These are phyloP conservation scores for Luzula sylvatica DNA, from an alignment of 176 grass and related monocot species.

Conservation along the genomic window DNA sequence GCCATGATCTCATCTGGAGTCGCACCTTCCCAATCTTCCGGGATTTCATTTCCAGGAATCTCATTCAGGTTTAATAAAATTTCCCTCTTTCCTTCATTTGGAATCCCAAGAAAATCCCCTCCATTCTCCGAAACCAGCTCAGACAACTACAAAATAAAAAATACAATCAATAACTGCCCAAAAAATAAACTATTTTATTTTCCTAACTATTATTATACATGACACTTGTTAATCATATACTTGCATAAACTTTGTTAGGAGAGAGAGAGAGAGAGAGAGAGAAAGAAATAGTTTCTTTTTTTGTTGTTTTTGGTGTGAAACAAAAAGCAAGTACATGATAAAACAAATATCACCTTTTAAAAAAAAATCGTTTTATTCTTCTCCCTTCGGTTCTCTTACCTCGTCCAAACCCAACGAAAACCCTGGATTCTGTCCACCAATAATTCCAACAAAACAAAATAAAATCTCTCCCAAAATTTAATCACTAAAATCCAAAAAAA, in stretches of 20 bases:
- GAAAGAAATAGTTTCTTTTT: no score
- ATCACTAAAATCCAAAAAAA: constrained; percentile 20
- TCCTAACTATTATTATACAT: no score
- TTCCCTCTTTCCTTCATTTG: constrained; percentile 48
- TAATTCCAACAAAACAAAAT: background rate
- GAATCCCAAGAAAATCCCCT: constrained; percentile 58
- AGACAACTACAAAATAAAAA: constrained; percentile 50
- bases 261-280: no score
- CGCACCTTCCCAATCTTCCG: constrained; percentile 79
- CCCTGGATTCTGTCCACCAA: background rate
- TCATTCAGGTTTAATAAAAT: constrained; percentile 65
- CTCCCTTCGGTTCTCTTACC: no score
- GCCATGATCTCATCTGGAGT: constrained; percentile 80
- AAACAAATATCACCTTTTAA: no score
- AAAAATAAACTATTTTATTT: no score
- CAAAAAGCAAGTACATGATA: no score
- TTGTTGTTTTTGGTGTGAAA: no score
- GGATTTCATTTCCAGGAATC: constrained; percentile 43
- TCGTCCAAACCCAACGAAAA: no score
- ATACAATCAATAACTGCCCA: background rate
- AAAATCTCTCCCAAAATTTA: background rate
- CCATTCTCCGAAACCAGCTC: constrained; percentile 78
- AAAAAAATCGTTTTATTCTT: no score
- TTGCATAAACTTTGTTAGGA: no score
- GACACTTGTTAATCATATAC: no score